Conservation (phyloP, 2,329 filamentous ascomycete genomes). For the Lasiodiplodia sp. region DNA sequence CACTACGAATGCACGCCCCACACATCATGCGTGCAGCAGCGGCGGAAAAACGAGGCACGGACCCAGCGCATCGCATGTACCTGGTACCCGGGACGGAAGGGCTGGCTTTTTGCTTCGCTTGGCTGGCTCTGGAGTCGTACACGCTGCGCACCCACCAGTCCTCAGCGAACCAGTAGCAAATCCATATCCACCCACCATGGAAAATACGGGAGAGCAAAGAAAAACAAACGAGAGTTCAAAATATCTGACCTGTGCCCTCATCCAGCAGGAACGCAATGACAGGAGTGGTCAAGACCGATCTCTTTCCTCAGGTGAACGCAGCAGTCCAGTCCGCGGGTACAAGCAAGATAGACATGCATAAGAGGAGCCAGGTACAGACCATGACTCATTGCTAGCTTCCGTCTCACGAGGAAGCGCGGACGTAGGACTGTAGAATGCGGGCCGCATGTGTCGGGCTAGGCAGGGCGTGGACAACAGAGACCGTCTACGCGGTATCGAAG, state of each 20-base stretch:
- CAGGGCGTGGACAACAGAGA: neutral
- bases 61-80: neutral
- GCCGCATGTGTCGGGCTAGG: conserved; percentile 1
- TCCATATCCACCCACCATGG: neutral
- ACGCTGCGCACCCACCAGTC: neutral
- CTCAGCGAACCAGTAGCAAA: neutral
- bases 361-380: neutral
- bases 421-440: neutral
- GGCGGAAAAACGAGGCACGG: neutral
- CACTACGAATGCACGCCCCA: neutral
- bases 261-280: neutral
- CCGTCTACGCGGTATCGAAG: neutral
- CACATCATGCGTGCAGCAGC: neutral
- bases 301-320: neutral
- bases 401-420: neutral
- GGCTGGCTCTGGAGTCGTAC: conserved; percentile 3
- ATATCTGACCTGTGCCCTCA: neutral
- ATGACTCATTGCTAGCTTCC: neutral
- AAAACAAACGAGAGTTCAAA: neutral
- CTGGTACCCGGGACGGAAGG: conserved; percentile 7
- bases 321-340: neutral
- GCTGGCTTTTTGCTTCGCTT: conserved; percentile 5
- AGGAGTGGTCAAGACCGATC: neutral
- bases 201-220: neutral
- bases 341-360: neutral